These are phyloP conservation scores for Pleurostoma richardsiae DNA, from an alignment of 2,329 filamentous ascomycete genomes.

Conservation along the genomic window DNA sequence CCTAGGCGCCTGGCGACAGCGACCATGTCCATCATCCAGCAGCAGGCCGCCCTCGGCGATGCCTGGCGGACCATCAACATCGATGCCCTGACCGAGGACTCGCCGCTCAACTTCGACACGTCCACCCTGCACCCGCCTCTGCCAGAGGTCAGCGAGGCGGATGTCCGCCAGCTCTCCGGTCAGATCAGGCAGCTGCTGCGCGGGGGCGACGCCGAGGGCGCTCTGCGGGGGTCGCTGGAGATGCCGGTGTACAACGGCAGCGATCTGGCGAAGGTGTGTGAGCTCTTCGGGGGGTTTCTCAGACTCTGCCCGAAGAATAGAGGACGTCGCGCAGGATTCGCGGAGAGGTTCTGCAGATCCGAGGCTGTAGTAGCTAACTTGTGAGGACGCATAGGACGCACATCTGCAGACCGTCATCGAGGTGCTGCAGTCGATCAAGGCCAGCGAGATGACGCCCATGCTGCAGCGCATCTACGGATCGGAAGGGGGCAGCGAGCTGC, in stretches of 20 bases:
- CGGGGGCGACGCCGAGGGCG: constrained; percentile 82
- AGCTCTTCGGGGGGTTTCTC: not conserved
- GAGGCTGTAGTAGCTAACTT: constrained; percentile 11
- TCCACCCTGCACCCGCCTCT: constrained; percentile 74
- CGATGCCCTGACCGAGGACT: constrained; percentile 86
- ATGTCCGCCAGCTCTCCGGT: constrained; percentile 70
- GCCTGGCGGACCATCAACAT: constrained; percentile 89
- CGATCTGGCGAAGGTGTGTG: constrained; percentile 52
- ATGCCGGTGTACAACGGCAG: constrained; percentile 69
- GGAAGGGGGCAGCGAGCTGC: constrained; percentile 74
- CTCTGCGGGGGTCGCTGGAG: constrained; percentile 78
- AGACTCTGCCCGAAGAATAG: not conserved
- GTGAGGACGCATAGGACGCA: constrained; percentile 55
- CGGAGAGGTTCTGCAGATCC: constrained; percentile 5
- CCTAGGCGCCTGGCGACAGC: not conserved
- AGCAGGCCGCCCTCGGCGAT: constrained; percentile 58
- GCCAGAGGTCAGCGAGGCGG: constrained; percentile 68
- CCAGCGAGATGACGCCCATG: constrained; percentile 89
- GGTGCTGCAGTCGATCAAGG: constrained; percentile 92
- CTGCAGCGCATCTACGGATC: constrained; percentile 74
- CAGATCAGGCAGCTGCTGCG: constrained; percentile 86
- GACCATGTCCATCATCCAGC: constrained; percentile 62
- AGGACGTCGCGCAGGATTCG: not conserved
- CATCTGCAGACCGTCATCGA: constrained; percentile 87
- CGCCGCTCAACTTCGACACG: constrained; percentile 85